A percentile compares a stretch with the other conserved stretches of the same genome.
Evolutionary conservation across 2,329 filamentous ascomycete species (phyloP).

Genomic region (Diaporthe amygdali): DNA sequence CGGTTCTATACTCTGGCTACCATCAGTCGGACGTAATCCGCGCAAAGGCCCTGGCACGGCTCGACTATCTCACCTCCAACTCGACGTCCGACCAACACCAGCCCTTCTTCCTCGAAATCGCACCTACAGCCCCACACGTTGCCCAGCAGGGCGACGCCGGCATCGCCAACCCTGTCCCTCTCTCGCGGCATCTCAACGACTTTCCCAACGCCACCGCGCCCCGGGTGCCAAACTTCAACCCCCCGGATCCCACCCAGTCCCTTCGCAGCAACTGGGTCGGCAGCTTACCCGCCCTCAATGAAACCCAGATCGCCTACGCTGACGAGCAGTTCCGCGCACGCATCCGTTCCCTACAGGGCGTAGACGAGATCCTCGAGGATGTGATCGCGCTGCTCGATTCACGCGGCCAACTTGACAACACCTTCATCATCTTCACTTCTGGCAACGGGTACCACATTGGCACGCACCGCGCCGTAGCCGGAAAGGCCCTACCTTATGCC

Average conservation of each 20-base stretch:
- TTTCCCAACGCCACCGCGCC: not conserved
- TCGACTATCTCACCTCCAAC: not conserved
- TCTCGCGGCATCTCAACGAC: not conserved
- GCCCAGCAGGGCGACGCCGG: constrained; percentile 32
- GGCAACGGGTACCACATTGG: constrained; percentile 17
- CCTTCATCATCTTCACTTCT: constrained; percentile 12
- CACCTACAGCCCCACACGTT: constrained; percentile 68
- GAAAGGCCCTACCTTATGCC: constrained; percentile 52
- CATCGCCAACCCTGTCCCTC: not conserved
- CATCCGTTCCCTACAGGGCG: constrained; percentile 46
- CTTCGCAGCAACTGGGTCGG: not conserved
- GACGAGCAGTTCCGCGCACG: constrained; percentile 49
- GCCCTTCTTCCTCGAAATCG: constrained; percentile 72
- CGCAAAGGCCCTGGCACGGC: not conserved
- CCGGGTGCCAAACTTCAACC: not conserved
- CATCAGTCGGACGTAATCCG: not conserved
- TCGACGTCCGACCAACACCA: not conserved
- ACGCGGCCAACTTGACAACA: constrained; percentile 15
- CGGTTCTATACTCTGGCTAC: not conserved
- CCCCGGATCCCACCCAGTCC: not conserved
- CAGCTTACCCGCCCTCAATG: not conserved
- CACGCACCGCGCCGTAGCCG: not conserved
- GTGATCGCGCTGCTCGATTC: constrained; percentile 35
- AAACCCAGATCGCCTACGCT: not conserved
- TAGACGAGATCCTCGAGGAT: constrained; percentile 48